phyloP scores from a whole-genome alignment of 768 basidiomycete genomes.

The Pleurotus tuber-regium region DNA sequence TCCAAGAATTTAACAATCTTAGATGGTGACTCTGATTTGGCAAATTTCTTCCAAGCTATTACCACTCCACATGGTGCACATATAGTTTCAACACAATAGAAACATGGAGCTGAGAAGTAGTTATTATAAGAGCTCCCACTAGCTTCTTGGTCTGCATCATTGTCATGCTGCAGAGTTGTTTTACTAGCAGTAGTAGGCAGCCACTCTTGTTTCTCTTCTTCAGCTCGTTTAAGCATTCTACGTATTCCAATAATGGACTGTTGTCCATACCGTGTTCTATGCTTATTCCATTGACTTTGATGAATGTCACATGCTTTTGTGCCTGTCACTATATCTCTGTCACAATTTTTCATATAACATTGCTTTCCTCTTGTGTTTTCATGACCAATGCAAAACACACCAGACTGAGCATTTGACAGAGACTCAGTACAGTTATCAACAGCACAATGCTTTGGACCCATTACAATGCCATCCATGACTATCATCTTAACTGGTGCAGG shows the following conservation, averaged over 20 bases:
- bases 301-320: slow-evolving; percentile 6
- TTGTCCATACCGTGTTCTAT: not conserved
- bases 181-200: slow-evolving; percentile 10
- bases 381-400: slow-evolving; percentile 3
- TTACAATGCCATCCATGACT: slow-evolving; percentile 16
- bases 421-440: slow-evolving; percentile 4
- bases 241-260: not conserved
- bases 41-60: slow-evolving; percentile 28
- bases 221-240: not conserved
- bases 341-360: slow-evolving; percentile 10
- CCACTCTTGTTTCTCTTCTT: slow-evolving; percentile 3
- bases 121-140: slow-evolving; percentile 23
- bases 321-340: not conserved
- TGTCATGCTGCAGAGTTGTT: slow-evolving; percentile 9
- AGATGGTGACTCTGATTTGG: slow-evolving; percentile 22
- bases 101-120: slow-evolving; percentile 20
- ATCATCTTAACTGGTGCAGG: slow-evolving; percentile 8
- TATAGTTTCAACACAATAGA: slow-evolving; percentile 12
- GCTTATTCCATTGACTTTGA: slow-evolving; percentile 2
- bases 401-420: slow-evolving; percentile 8
- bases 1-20: slow-evolving; percentile 19
- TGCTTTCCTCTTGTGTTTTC: not conserved
- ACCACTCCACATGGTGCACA: slow-evolving; percentile 22
- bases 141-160: slow-evolving; percentile 1
- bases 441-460: slow-evolving; percentile 14